Base-by-base conservation (phyloP, 2,329 filamentous ascomycete species). In the Calonectria pseudoreteaudii region DNA sequence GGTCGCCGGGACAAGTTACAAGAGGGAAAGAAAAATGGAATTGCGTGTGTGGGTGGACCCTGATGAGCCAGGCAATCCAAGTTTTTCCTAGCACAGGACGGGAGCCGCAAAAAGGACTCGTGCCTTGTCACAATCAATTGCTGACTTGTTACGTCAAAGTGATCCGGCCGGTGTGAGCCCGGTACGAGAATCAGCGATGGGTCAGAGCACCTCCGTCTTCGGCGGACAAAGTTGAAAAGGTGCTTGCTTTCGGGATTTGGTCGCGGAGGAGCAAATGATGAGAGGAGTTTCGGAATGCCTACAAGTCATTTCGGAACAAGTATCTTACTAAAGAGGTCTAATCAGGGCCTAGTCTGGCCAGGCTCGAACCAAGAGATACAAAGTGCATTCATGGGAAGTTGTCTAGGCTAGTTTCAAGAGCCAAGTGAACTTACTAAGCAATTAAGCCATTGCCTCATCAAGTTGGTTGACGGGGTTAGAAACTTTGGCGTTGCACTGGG, bases 1-100 rank as follows among this genome's bases (percentile, higher is more conserved):
- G 79, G 79, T 70, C 74, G 79, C 80, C 76, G 74, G 79, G 58
- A 47, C 50, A 69, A 28, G 53, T 66, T 41, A 65, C 30, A 62
- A 58, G 31, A 58, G 62, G 50, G 49, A 70, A 50, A 41, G 62
- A 74, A 75, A 77, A 76, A 67, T 73, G 72, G 76, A 77, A 78
- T 71, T 66, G 66, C 62, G 69, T 49, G 68, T 47, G 66, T 58
- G 66, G 36, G 68, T 73, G 66, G 70, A 73, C 73, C 75, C 71
- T 71, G 73, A 73, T 73, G 70, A 72, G 56, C 70, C 38, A 69
- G 65, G 31, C 26, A 64, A 65, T 36, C 52, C 44, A 34, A 30
- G 62, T 49, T 41, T 68, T 62, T 30, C 38, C 38, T 62, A 11
- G 66, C 36, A 31, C 36, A 31, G 31, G 60, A 66, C 30, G 38